phyloP scores from a whole-genome alignment of 1,139 yeast species.

The Suhomyces ambrosiae region DNA sequence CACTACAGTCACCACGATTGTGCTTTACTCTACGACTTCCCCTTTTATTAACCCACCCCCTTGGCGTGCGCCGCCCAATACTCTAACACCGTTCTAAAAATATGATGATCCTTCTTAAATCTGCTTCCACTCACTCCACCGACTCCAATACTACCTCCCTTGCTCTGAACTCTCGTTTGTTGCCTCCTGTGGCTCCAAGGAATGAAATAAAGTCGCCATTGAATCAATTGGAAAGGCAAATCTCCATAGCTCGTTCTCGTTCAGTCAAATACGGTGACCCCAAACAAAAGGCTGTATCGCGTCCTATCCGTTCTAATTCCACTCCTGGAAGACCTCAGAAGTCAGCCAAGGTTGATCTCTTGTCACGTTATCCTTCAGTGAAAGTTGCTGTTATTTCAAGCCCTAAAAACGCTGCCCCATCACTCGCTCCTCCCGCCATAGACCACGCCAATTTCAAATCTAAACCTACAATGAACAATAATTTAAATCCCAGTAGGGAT shows the following conservation, averaged over 20 bases:
- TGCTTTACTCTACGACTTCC: not conserved
- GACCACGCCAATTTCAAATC: conserved; percentile 3
- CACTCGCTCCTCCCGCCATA: conserved; percentile 8
- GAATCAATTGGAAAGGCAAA: conserved; percentile 18
- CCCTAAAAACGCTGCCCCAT: conserved; percentile 1
- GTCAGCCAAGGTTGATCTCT: not conserved
- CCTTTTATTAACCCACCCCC: not conserved
- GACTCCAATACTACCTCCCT: conserved; percentile 1
- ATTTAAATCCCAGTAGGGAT: conserved; percentile 1
- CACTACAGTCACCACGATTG: not conserved
- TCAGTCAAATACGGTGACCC: conserved; percentile 5
- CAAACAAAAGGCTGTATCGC: conserved; percentile 2
- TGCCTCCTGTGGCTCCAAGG: conserved; percentile 1
- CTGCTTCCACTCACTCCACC: not conserved
- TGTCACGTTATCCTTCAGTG: not conserved
- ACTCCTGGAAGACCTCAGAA: not conserved
- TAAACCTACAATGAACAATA: conserved; percentile 2
- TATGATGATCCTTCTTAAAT: conserved; percentile 9
- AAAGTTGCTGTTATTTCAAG: not conserved
- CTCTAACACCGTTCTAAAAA: conserved; percentile 10
- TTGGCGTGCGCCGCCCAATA: conserved; percentile 9
- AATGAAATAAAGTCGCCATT: conserved; percentile 16
- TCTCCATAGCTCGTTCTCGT: conserved; percentile 17
- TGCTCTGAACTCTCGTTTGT: conserved; percentile 2
- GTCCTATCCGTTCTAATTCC: conserved; percentile 6